phyloP scores from a whole-genome alignment of 495 filamentous ascomycete genomes.

The Podospora fimiseda region DNA sequence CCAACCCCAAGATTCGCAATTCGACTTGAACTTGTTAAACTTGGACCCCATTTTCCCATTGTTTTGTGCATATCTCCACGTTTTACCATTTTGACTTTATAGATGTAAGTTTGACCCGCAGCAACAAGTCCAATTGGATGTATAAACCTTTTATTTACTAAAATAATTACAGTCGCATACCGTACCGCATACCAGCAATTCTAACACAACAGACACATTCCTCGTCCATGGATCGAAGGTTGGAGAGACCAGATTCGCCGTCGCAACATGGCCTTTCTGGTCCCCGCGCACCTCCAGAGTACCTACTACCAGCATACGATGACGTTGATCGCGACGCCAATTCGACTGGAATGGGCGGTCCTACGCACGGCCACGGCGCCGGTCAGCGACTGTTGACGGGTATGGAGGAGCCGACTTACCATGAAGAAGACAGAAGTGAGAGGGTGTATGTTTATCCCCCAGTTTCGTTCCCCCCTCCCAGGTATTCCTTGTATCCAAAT shows the following conservation, averaged over 20 bases:
- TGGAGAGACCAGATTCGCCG: slow-evolving; percentile 8
- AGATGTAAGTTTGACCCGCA: not conserved
- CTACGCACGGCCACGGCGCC: slow-evolving; percentile 25
- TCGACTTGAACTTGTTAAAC: not conserved
- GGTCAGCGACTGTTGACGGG: slow-evolving; percentile 48
- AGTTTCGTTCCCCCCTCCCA: slow-evolving; percentile 26
- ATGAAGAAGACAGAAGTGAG: slow-evolving; percentile 17
- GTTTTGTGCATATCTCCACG: not conserved
- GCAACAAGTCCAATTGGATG: too few species aligned
- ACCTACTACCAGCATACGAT: slow-evolving; percentile 42
- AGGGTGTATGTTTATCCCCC: slow-evolving; percentile 40
- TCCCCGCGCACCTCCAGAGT: slow-evolving; percentile 38
- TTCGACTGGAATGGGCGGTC: slow-evolving; percentile 25
- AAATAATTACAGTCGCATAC: not conserved
- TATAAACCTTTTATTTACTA: not conserved
- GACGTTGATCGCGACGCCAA: slow-evolving; percentile 38
- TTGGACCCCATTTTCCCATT: not conserved
- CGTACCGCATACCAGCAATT: not conserved
- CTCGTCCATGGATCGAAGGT: not conserved
- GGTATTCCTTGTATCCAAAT: slow-evolving; percentile 12
- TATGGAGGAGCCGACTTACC: slow-evolving; percentile 37
- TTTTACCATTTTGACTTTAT: not conserved
- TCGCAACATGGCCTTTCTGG: slow-evolving; percentile 25
- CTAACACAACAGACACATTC: not conserved
- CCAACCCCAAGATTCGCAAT: not conserved